phyloP scores from a whole-genome alignment of 2,329 filamentous ascomycete species.

The Fonsecaea monophora region DNA sequence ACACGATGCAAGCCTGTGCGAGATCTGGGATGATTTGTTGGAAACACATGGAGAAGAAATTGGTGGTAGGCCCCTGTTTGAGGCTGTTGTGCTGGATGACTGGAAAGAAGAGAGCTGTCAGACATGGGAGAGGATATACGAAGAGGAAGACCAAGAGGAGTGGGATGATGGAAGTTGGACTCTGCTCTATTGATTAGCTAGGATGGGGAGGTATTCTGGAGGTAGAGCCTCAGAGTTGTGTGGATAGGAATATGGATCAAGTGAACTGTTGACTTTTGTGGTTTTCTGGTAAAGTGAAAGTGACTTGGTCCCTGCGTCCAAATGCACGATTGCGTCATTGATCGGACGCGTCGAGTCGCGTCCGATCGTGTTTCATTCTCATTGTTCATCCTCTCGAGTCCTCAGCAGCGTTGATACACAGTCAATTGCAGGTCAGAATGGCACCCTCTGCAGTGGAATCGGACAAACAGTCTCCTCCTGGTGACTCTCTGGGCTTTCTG shows the following conservation, averaged over 20 bases:
- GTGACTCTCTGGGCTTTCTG: conserved; percentile 33
- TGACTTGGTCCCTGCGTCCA: not conserved
- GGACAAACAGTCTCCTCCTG: conserved; percentile 21
- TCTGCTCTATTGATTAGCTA: not conserved
- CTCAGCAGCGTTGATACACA: not conserved
- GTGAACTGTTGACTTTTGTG: too few relatives aligned
- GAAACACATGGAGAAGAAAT: not conserved
- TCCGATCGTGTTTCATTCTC: not conserved
- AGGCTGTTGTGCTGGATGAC: not conserved
- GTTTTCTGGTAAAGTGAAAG: too few relatives aligned
- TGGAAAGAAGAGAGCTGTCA: conserved; percentile 2
- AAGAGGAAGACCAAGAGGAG: not conserved
- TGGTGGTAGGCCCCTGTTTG: not conserved
- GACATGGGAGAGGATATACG: not conserved
- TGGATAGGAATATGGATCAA: too few relatives aligned
- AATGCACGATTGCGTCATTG: conserved; percentile 6
- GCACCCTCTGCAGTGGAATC: conserved; percentile 34
- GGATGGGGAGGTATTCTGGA: not conserved
- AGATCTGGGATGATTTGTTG: not conserved
- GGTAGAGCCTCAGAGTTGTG: not conserved
- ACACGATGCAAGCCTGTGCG: not conserved
- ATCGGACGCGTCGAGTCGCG: conserved; percentile 22
- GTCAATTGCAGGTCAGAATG: conserved; percentile 18
- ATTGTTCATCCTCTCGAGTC: not conserved
- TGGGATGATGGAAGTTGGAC: not conserved